Base-by-base conservation (phyloP, 2,329 filamentous ascomycete species). In the Colletotrichum gloeosporioides region DNA sequence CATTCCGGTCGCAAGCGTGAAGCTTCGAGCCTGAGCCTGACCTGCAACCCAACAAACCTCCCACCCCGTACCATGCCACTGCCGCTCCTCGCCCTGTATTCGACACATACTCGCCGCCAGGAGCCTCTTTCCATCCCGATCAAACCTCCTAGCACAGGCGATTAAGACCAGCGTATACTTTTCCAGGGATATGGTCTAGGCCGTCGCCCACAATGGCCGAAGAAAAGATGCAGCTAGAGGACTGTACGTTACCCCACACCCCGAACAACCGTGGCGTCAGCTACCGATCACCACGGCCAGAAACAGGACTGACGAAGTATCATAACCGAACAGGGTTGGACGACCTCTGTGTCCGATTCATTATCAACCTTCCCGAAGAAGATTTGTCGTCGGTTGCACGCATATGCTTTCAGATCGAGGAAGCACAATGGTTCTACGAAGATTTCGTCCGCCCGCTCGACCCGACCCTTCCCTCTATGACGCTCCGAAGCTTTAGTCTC, bases 381-480 rank as follows among this genome's bases (percentile, higher is more conserved):
- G 97, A 99, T 85, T 91, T 99, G 63, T 93, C 93, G 79, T 96
- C 95, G 4, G 95, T 98, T 74, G 95, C 96, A 83, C 94, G 97
- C 83, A 97, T 99, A 86, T 99, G 96, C 87, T 99, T 99, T 85
- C 96, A 99, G 87, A 95, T 99, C 80, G 97, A 99, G 86, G 98
- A 99, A 87, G 97, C 97, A 81, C 98, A 99, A 92, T 99, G 97
- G 97, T 99, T 98, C 87, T 99, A 99, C 91, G 97, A 99, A 89
- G 97, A 99, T 86, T 99, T 99, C 84, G 95, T 99, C 84, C 95
- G 97, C 64, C 96, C 96, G 53, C 89, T 97, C 78, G 95, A 98
- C 85, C 93, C 96, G 69, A 90, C 90, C 53, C 90, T 99, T 13
- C 97, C 97, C 6, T 96, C 94, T 71, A 94, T 99, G 89, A 92